phyloP scores from a whole-genome alignment of 179 eudicot genomes.

The Patellifolia procumbens region DNA sequence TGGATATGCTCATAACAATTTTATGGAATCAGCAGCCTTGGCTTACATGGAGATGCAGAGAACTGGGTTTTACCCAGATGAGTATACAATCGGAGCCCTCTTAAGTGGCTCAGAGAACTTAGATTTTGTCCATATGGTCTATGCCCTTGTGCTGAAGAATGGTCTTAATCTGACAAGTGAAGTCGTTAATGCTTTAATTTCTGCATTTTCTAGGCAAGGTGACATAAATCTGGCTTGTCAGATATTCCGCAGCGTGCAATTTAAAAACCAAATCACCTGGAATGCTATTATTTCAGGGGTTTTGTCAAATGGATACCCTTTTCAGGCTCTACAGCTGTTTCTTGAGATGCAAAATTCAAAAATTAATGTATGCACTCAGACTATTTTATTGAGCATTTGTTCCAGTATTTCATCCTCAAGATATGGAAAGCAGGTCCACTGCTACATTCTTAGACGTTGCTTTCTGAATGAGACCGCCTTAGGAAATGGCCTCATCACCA shows the following conservation, averaged over 20 bases:
- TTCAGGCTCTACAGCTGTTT: conserved; percentile 53
- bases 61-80: conserved; percentile 60
- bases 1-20: conserved; percentile 50
- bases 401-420: conserved; percentile 49
- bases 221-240: conserved; percentile 43
- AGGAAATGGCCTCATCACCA: conserved; percentile 63
- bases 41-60: conserved; percentile 59
- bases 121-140: conserved; percentile 48
- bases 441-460: conserved; percentile 54
- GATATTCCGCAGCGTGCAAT: conserved; percentile 42
- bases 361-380: conserved; percentile 50
- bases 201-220: conserved; percentile 57
- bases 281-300: conserved; percentile 69
- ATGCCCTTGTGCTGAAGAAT: conserved; percentile 47
- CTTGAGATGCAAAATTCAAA: conserved; percentile 38
- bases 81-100: conserved; percentile 72
- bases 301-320: conserved; percentile 46
- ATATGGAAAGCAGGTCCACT: conserved; percentile 70
- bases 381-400: conserved; percentile 62
- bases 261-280: conserved; percentile 70
- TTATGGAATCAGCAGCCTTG: conserved; percentile 37
- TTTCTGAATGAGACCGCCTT: conserved; percentile 44
- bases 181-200: conserved; percentile 69
- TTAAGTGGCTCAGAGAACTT: conserved; percentile 41
- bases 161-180: conserved; percentile 52